Evolutionary conservation across 129 eudicot genomes (phyloP).

Genomic region (Artemisia tridentata): DNA sequence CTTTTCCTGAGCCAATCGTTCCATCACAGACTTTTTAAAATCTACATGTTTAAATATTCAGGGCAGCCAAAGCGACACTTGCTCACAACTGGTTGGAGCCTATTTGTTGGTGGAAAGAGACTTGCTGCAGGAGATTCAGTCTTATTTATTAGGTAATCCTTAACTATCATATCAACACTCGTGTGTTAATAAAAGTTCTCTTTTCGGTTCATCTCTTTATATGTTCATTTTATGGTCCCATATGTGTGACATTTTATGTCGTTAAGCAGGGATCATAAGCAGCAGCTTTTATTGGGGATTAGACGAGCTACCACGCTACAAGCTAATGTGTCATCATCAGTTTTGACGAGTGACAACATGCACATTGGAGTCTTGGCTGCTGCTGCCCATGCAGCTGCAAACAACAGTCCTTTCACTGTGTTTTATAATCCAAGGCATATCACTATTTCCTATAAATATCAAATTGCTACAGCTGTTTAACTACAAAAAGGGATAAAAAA

Average conservation of each 20-base stretch:
- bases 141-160: slow-evolving; percentile 74
- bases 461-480: no score
- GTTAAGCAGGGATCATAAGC: slow-evolving; percentile 25
- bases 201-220: background rate
- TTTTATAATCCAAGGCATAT: slow-evolving; percentile 82
- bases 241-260: background rate
- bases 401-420: slow-evolving; percentile 83
- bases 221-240: no score
- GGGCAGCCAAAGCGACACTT: slow-evolving; percentile 98
- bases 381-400: slow-evolving; percentile 43
- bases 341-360: background rate
- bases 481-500: background rate
- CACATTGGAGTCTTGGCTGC: slow-evolving; percentile 12
- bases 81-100: slow-evolving; percentile 97
- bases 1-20: background rate
- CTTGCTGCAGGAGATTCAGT: slow-evolving; percentile 92
- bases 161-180: background rate
- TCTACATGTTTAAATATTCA: slow-evolving; percentile 14
- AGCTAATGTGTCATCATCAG: background rate
- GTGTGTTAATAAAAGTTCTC: background rate
- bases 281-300: background rate
- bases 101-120: slow-evolving; percentile 86
- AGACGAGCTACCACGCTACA: background rate
- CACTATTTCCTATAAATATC: background rate
- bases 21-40: background rate